phyloP scores from a whole-genome alignment of 2,329 filamentous ascomycete species.

The Aspergillus pseudoglaucus region DNA sequence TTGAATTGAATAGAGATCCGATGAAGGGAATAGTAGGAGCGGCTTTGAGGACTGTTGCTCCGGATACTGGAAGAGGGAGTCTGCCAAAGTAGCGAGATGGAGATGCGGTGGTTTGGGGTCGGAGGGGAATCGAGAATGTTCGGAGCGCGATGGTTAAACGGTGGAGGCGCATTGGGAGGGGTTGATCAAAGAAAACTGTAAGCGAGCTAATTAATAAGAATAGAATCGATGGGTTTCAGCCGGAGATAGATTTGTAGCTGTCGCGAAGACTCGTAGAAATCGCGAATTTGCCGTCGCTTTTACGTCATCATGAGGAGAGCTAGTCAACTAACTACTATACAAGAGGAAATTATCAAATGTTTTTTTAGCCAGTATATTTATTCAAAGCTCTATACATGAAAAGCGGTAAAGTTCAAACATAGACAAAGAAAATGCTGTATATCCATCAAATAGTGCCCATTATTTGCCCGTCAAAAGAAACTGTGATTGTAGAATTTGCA shows the following conservation, averaged over 20 bases:
- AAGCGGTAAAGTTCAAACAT: not conserved
- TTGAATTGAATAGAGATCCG: conserved; percentile 65
- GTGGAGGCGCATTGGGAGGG: conserved; percentile 23
- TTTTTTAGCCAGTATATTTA: too few relatives aligned
- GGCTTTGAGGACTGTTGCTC: conserved; percentile 45
- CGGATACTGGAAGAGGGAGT: conserved; percentile 18
- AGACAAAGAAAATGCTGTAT: too few relatives aligned
- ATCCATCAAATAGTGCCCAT: too few relatives aligned
- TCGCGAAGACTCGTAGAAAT: not conserved
- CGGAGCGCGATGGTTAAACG: conserved; percentile 11
- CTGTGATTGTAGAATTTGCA: not conserved
- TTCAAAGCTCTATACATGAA: not conserved
- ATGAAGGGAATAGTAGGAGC: conserved; percentile 77
- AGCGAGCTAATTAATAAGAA: not conserved
- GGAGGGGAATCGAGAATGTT: conserved; percentile 14
- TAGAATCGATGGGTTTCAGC: not conserved
- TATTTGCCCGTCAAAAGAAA: too few relatives aligned
- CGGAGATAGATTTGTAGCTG: not conserved
- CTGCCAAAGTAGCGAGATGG: conserved; percentile 12
- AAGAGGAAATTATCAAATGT: too few relatives aligned
- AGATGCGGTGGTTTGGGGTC: conserved; percentile 15
- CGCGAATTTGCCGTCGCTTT: conserved; percentile 9
- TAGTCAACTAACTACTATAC: not conserved
- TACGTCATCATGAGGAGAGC: conserved; percentile 26
- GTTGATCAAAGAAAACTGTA: not conserved